Evolutionary conservation across 768 basidiomycete genomes (phyloP), one percentile per base, ranked within the genome.

Genomic region (Butyriboletus loyo): DNA sequence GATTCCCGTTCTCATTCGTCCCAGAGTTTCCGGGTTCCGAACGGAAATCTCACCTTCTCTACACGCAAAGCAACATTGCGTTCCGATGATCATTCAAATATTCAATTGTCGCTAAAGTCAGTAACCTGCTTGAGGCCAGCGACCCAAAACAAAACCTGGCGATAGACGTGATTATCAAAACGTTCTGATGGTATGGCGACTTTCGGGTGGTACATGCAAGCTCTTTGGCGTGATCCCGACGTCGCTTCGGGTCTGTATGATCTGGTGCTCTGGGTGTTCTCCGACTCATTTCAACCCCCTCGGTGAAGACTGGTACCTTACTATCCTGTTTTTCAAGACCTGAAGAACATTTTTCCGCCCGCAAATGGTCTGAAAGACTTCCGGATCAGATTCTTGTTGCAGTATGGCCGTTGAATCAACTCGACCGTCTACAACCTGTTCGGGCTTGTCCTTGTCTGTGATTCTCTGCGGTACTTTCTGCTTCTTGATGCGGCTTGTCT

Each of bases 381-480:
- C 84, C 75, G 84, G 31, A 83, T 98, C 15, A n/a, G n/a, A n/a
- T 77, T 98, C 34, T 81, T 98, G 31, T 97, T 92, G 5, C 97
- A 99, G 68, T 91, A 97, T 63, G 88, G 96, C 64, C 87, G 97
- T 57, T 99, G 97, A 97, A 99, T 99, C 75, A 99, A 98, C 75
- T 98, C 95, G 51, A 99, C 96, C 0, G 86, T 98, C 35, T 96
- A 99, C 75, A 99, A 99, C 64, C 76, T 98, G 38, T 87, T 89
- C n/a, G 96, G 98, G 67, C 78, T 99, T 52, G 72, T 98, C 31
- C 80, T 98, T 45, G 96, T 99, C 24, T 85, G 95, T 22, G 97
- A 99, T 70, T n/a, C 83, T 98, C n/a, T 99, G 96, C 60, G 97
- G 97, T 42, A 98, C 95, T 3, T 99, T 98, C 86, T 99, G 97